Conservation (phyloP, 116 monocot genomes). For the Trichopus zeylanicus region DNA sequence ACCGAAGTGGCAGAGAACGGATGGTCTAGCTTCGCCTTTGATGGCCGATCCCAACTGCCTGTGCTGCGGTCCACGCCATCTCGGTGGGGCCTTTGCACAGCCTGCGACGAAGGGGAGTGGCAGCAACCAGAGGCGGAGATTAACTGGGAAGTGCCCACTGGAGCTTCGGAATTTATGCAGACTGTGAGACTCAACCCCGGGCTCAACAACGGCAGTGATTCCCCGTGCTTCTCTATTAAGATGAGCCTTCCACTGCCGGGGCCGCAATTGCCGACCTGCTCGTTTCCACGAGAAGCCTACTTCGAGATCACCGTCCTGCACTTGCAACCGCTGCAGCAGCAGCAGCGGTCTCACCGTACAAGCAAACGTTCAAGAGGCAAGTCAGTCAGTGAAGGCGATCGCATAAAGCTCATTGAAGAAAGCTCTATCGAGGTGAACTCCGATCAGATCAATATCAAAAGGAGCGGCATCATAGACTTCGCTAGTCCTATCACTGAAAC, state of each 20-base stretch:
- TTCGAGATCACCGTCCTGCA: conserved; percentile 68
- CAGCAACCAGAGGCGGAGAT: conserved; percentile 1
- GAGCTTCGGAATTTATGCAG: conserved; percentile 69
- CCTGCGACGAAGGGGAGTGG: conserved; percentile 21
- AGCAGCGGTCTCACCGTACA: background rate
- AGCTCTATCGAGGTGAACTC: background rate
- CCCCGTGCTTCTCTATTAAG: background rate
- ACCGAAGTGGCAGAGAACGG: conserved; percentile 54
- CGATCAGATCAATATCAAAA: background rate
- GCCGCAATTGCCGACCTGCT: conserved; percentile 22
- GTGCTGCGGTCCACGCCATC: background rate
- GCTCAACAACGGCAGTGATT: background rate
- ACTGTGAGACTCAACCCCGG: conserved; percentile 48
- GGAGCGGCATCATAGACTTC: background rate
- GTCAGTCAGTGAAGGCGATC: conserved; percentile 15
- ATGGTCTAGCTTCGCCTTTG: conserved; percentile 39
- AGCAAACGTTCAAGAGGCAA: conserved; percentile 14
- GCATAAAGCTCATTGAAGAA: conserved; percentile 25
- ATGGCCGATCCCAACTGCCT: background rate
- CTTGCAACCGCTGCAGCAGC: conserved; percentile 20
- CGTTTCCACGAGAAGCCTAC: conserved; percentile 82
- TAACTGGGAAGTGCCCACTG: conserved; percentile 29
- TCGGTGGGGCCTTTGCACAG: conserved; percentile 14
- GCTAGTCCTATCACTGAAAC: background rate
- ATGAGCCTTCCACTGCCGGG: conserved; percentile 76